Base-by-base conservation (phyloP, 192 early-diverging fungal genomes). In the Paraglomus brasilianum region DNA sequence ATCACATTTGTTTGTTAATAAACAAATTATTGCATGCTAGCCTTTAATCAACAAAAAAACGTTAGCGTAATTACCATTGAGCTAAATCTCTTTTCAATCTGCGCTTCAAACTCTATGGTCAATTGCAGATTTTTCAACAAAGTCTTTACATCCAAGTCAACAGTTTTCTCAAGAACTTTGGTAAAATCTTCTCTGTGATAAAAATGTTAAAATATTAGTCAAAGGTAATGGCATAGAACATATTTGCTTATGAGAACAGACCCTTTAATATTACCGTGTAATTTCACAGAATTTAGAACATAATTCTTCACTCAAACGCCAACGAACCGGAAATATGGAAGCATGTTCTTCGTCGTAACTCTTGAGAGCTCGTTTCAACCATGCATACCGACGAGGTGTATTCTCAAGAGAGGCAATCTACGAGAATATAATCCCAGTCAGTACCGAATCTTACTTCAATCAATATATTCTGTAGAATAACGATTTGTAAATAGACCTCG, bases 91-190 rank as follows among this genome's bases (percentile, higher is more conserved):
- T 87, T 86, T 42, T 85, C 79, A 9, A 96, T 79, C 73, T 96
- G 95, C 14, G 75, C 77, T 77, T 99, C 97, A 76, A 97, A 98
- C 40, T 95, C 94, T 57, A 93, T 80, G 0, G 97, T 96, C 9
- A 88, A 79, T 17, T 93, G 88, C 64, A 98, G 72, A 0, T 88
- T 89, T 15, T 86, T 74, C 8, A 95, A 75, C 69, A 98, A 80
- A 14, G 85, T 68, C 57, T 89, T 89, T 0, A 94, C 91, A 67
- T 88, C 84, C 22, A 90, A 82, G 4, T 66, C 71, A 11, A 77
- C 75, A 8, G 73, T 66, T 24, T 85, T 84, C 2, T 83, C 76
- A 59, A 97, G 75, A 17, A 91, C 81, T 39, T 88, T 83, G 7
- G 81, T 72, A 53, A 93, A 78, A 65, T 93, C 92, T 45, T 74